A percentile compares a stretch with the other conserved stretches of the same genome.
Conservation (phyloP, 2,329 filamentous ascomycete genomes). For the Cladosporium austrohemisphaericum region DNA sequence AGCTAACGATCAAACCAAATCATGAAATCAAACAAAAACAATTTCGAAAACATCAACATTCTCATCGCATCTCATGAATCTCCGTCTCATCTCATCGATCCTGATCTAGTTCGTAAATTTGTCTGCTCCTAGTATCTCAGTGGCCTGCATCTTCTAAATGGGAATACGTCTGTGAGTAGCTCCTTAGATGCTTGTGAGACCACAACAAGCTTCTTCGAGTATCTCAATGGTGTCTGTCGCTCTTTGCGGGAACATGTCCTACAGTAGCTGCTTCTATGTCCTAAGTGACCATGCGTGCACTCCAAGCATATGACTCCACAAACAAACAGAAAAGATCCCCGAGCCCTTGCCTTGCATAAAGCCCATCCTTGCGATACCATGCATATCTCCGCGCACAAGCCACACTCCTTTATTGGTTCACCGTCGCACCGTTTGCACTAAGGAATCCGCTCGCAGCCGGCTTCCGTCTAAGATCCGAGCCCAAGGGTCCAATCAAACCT, state of each 20-base stretch:
- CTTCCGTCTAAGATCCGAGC: conserved; percentile 6
- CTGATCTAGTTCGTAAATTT: too few species aligned
- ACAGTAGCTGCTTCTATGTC: too few species aligned
- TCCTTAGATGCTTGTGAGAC: too few species aligned
- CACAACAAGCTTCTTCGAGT: too few species aligned
- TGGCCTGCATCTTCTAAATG: too few species aligned
- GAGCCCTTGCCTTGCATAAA: conserved; percentile 1
- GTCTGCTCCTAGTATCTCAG: too few species aligned
- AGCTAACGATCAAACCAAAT: conserved; percentile 9
- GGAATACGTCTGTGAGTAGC: too few species aligned
- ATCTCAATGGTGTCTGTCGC: too few species aligned
- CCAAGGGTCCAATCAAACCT: background rate
- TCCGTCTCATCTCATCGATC: background rate
- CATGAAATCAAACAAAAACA: background rate
- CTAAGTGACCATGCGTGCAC: too few species aligned
- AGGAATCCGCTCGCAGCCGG: background rate
- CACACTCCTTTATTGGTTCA: conserved; percentile 1
- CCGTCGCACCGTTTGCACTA: conserved; percentile 8
- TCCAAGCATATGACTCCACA: too few species aligned
- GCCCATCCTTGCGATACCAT: background rate
- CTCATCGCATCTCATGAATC: background rate
- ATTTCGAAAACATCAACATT: background rate
- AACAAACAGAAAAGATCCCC: background rate
- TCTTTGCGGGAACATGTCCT: too few species aligned
- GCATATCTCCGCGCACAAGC: conserved; percentile 1